These are phyloP conservation scores for Penicillium fimorum DNA, from an alignment of 495 filamentous ascomycete species.

Conservation along the genomic window DNA sequence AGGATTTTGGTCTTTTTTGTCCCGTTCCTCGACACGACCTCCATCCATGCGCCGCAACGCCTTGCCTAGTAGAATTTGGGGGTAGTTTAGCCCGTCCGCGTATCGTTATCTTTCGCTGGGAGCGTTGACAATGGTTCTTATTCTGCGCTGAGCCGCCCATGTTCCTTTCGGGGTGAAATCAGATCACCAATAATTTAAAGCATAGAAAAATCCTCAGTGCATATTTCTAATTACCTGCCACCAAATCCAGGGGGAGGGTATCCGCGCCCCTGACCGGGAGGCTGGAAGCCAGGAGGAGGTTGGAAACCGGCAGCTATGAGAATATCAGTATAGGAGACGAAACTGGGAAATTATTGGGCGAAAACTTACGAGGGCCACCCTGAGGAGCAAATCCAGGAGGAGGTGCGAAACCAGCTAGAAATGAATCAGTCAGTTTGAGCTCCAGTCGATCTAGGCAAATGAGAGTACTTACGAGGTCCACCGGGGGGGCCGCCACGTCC, in stretches of 20 bases:
- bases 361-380: conserved; percentile 58
- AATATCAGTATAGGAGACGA: conserved; percentile 22
- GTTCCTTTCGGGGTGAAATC: conserved; percentile 15
- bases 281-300: conserved; percentile 69
- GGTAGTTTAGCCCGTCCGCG: conserved; percentile 25
- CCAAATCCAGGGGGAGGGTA: conserved; percentile 76
- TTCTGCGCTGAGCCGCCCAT: conserved; percentile 11
- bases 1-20: conserved; percentile 29
- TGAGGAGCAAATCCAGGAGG: conserved; percentile 64
- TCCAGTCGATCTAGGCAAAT: neutral
- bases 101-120: conserved; percentile 13
- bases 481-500: conserved; percentile 68
- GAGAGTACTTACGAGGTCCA: conserved; percentile 56
- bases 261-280: conserved; percentile 62
- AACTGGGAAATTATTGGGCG: neutral
- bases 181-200: conserved; percentile 22
- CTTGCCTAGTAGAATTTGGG: conserved; percentile 42
- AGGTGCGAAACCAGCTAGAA: conserved; percentile 56
- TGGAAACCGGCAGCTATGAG: conserved; percentile 58
- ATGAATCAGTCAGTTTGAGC: conserved; percentile 5
- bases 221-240: conserved; percentile 55
- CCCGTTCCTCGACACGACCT: conserved; percentile 33
- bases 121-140: conserved; percentile 7
- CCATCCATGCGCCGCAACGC: conserved; percentile 52
- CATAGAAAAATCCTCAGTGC: conserved; percentile 23